A percentile compares a stretch with the other conserved stretches of the same genome.
phyloP scores from a whole-genome alignment of 2,329 filamentous ascomycete species.

The Lasiodiplodia citricola region DNA sequence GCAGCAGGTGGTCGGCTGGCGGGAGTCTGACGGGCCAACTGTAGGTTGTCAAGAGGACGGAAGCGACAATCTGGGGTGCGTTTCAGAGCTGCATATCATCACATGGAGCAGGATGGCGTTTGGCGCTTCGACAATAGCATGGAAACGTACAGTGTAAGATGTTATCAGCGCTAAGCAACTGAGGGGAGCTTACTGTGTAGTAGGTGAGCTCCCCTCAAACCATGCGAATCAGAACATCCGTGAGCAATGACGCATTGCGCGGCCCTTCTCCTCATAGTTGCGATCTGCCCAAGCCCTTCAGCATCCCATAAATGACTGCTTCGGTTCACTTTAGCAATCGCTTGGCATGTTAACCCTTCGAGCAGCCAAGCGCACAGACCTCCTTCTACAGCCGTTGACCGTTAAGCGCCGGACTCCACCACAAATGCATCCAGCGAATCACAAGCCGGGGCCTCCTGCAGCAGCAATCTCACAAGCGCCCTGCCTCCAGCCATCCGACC shows the following conservation, averaged over 20 bases:
- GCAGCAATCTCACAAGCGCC: slow-evolving; percentile 20
- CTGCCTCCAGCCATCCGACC: slow-evolving; percentile 18
- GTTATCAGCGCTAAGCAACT: slow-evolving; percentile 5
- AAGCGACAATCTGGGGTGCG: slow-evolving; percentile 12
- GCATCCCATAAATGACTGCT: neutral
- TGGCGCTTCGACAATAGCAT: slow-evolving; percentile 12
- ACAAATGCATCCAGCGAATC: slow-evolving; percentile 2
- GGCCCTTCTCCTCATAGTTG: neutral
- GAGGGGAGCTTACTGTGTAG: slow-evolving; percentile 3
- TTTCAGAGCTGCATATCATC: slow-evolving; percentile 22
- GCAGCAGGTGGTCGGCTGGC: slow-evolving; percentile 43
- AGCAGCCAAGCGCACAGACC: slow-evolving; percentile 8
- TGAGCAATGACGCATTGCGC: neutral
- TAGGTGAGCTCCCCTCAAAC: neutral
- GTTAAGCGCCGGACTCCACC: slow-evolving; percentile 19
- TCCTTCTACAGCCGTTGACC: neutral
- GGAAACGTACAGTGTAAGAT: slow-evolving; percentile 16
- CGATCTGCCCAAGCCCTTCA: neutral
- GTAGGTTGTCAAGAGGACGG: slow-evolving; percentile 27
- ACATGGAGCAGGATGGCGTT: slow-evolving; percentile 14
- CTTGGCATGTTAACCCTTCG: neutral
- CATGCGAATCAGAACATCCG: slow-evolving; percentile 7
- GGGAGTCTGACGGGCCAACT: slow-evolving; percentile 44
- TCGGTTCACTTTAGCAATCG: neutral
- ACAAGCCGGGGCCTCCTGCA: neutral